Evolutionary conservation across 495 filamentous ascomycete species (phyloP), one percentile per base, ranked within the genome.

Genomic region (Talaromyces thailandensis): DNA sequence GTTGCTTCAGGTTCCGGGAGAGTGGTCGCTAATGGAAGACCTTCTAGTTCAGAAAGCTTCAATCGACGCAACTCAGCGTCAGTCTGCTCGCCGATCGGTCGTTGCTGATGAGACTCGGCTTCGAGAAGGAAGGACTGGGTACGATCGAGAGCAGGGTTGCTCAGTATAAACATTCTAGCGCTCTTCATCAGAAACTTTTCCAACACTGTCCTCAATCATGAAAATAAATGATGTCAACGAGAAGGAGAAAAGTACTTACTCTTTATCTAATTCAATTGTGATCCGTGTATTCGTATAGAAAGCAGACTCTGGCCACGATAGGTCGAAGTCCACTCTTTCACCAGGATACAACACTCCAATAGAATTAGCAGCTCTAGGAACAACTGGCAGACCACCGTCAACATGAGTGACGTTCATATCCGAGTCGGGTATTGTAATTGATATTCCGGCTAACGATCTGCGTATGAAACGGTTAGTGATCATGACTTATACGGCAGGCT

Each of bases 331-430:
- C 64, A 83, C 74, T 40, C 81, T 70, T 62, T 82, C 77, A 18
- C 80, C 81, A 3, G 81, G 77, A 58, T 78, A 76, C 4, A 83
- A 67, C 21, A 78, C 69, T 2, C 80, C 80, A n/a, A 72, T 63
- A 5, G 74, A 73, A 50, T 69, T 67, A 26, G 69, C 63, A 3
- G 61, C 37, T 4, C 67, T 18, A 18, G 40, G 24, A 1, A 45
- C 63, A 23, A 62, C 66, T 1, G 78, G 68, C 26, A 70, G 66
- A 24, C 72, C 63, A 25, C 76, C 78, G 12, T 72, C 72, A 64
- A 82, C 81, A 0, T 82, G 64, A 23, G 73, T 68, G 18, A 81
- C 63, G 1, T 76, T 64, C 6, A 66, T 69, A 5, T 79, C 37
- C 0, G 59, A 23, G 3, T 68, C 68, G 8, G 70, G 71, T 12